These are phyloP conservation scores for Aspergillus coremiiformis DNA, from an alignment of 495 filamentous ascomycete species.

Conservation along the genomic window DNA sequence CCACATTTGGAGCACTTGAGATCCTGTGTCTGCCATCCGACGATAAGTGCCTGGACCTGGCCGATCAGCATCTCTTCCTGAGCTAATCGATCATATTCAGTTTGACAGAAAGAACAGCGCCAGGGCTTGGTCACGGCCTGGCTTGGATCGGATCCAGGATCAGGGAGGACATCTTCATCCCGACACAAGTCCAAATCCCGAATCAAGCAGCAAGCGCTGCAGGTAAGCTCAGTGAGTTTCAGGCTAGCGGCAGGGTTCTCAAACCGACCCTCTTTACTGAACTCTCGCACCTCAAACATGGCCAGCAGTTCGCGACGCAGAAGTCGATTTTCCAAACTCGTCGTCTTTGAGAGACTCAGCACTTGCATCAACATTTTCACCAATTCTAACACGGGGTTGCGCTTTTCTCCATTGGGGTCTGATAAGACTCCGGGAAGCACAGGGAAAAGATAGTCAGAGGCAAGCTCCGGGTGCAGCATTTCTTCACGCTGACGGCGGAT, in stretches of 20 bases:
- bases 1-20: conserved; percentile 64
- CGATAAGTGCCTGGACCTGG: conserved; percentile 63
- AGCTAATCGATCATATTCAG: conserved; percentile 63
- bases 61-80: conserved; percentile 81
- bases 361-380: conserved; percentile 90
- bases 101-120: conserved; percentile 71
- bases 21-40: conserved; percentile 84
- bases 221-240: conserved; percentile 67
- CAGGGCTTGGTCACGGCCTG: conserved; percentile 49
- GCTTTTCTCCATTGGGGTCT: conserved; percentile 50
- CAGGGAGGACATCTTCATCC: conserved; percentile 73
- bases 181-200: conserved; percentile 90
- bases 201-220: conserved; percentile 77
- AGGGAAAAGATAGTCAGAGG: conserved; percentile 82
- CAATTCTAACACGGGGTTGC: conserved; percentile 80
- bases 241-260: conserved; percentile 74
- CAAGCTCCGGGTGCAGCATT: conserved; percentile 81
- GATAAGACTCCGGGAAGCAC: conserved; percentile 64
- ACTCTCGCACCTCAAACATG: conserved; percentile 90
- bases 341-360: conserved; percentile 71
- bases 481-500: conserved; percentile 80
- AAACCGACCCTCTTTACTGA: conserved; percentile 79
- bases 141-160: conserved; percentile 29
- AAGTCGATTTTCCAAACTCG: conserved; percentile 74
- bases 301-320: conserved; percentile 82